Conservation (phyloP, 441 rosid species). For the Pelargonium australe region DNA sequence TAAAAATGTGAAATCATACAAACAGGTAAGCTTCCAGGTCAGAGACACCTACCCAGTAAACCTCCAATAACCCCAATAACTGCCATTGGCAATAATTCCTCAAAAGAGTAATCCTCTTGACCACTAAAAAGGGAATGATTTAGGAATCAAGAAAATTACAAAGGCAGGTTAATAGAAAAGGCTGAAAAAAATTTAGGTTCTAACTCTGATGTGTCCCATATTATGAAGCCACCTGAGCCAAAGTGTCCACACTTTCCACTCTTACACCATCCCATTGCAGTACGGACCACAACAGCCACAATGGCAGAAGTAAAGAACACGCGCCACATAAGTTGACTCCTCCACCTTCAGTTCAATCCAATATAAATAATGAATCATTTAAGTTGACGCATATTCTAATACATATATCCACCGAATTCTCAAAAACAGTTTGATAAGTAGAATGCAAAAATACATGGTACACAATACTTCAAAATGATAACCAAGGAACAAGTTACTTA, state of each 20-base stretch:
- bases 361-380: constrained; percentile 11
- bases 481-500: background rate
- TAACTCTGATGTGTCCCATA: constrained; percentile 96
- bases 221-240: constrained; percentile 93
- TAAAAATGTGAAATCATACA: background rate
- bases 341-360: constrained; percentile 65
- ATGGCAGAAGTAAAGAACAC: constrained; percentile 96
- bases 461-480: background rate
- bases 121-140: constrained; percentile 46
- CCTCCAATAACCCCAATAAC: constrained; percentile 92
- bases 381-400: background rate
- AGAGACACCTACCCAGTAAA: constrained; percentile 54
- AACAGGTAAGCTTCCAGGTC: constrained; percentile 12
- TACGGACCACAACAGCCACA: constrained; percentile 95
- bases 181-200: constrained; percentile 28
- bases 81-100: constrained; percentile 92
- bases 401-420: background rate
- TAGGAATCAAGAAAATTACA: constrained; percentile 20
- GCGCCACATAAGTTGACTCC: constrained; percentile 99
- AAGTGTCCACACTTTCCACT: constrained; percentile 96
- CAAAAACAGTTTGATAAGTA: background rate
- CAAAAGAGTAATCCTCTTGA: constrained; percentile 91
- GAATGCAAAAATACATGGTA: background rate
- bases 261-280: constrained; percentile 96
- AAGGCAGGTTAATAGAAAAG: constrained; percentile 6